phyloP scores from a whole-genome alignment of 2,329 filamentous ascomycete genomes.

The Colletotrichum theobromicola region DNA sequence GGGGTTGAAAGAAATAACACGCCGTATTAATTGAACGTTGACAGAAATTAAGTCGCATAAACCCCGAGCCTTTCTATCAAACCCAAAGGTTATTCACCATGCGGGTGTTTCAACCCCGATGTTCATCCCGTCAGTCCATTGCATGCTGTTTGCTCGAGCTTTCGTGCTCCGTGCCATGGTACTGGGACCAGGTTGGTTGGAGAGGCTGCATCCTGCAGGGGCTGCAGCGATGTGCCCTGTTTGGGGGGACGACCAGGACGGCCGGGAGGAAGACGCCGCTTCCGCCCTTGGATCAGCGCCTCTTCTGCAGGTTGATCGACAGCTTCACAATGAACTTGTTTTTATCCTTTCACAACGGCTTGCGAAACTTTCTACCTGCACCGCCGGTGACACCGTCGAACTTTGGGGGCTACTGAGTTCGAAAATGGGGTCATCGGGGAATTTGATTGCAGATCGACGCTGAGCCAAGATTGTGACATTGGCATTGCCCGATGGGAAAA shows the following conservation, averaged over 20 bases:
- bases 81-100: neutral
- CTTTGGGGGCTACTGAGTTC: neutral
- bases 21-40: neutral
- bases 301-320: neutral
- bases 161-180: neutral
- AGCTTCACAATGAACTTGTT: neutral
- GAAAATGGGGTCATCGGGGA: neutral
- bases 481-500: neutral
- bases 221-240: neutral
- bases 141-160: neutral
- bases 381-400: neutral
- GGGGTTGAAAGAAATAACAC: neutral
- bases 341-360: neutral
- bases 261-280: neutral
- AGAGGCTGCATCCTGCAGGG: neutral
- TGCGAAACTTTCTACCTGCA: neutral
- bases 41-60: neutral
- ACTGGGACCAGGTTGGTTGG: neutral
- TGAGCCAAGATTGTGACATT: neutral
- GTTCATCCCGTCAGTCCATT: neutral
- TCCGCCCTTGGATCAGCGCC: neutral
- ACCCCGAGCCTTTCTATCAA: neutral
- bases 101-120: neutral
- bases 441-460: constrained; percentile 6
- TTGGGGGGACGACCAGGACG: neutral